These are phyloP conservation scores for Sphaerulina musiva DNA, from an alignment of 2,329 filamentous ascomycete species.

Conservation along the genomic window DNA sequence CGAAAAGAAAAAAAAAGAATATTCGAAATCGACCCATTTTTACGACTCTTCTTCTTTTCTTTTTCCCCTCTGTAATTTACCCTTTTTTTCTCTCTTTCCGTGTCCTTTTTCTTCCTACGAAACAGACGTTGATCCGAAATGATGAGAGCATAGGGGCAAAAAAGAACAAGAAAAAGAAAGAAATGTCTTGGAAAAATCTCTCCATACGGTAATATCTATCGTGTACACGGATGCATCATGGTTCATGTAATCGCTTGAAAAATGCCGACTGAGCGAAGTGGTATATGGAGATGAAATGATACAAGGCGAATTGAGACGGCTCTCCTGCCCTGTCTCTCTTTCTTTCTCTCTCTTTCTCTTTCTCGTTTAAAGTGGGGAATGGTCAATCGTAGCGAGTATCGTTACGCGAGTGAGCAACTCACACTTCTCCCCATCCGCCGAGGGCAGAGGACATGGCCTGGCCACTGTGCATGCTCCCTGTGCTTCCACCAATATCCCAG, in stretches of 20 bases:
- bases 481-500: conserved; percentile 81
- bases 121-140: too few relatives aligned
- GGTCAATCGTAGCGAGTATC: not conserved
- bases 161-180: too few relatives aligned
- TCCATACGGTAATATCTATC: too few relatives aligned
- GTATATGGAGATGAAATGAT: not conserved
- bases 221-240: not conserved
- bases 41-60: too few relatives aligned
- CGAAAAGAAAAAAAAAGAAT: too few relatives aligned
- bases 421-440: conserved; percentile 75
- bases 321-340: not conserved
- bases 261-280: not conserved
- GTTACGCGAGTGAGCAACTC: not conserved
- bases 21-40: too few relatives aligned
- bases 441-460: conserved; percentile 38
- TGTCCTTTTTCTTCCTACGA: too few relatives aligned
- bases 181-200: too few relatives aligned
- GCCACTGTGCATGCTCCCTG: conserved; percentile 58
- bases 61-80: too few relatives aligned
- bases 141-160: too few relatives aligned
- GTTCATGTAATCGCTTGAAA: not conserved
- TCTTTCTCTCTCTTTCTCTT: not conserved
- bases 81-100: too few relatives aligned
- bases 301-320: not conserved
- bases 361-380: too few relatives aligned